Evolutionary conservation across 108 stramenopile genomes (phyloP).

Genomic region (Thalassiosira profunda): DNA sequence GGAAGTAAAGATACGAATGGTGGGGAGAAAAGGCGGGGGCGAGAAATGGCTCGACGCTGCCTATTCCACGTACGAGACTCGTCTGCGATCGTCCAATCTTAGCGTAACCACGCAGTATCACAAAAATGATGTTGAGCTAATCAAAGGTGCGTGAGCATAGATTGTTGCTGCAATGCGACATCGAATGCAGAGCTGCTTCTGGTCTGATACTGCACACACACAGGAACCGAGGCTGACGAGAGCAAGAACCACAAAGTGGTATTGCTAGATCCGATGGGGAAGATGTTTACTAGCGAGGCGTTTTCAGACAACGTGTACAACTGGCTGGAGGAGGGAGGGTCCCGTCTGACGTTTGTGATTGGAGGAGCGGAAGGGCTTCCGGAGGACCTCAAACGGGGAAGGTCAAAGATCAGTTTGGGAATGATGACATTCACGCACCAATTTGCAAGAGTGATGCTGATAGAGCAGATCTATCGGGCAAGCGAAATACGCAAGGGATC

Average conservation of each 20-base stretch:
- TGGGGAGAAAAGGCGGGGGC: slow-evolving; percentile 72
- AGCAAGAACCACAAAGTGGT: slow-evolving; percentile 75
- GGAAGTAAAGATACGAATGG: slow-evolving; percentile 83
- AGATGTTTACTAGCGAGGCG: slow-evolving; percentile 70
- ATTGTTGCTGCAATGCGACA: too few species aligned
- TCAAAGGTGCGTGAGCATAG: slow-evolving; percentile 64
- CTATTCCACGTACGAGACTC: slow-evolving; percentile 73
- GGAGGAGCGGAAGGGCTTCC: slow-evolving; percentile 95
- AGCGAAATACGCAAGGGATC: slow-evolving; percentile 90
- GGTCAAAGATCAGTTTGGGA: slow-evolving; percentile 64
- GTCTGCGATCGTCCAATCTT: slow-evolving; percentile 64
- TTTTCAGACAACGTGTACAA: slow-evolving; percentile 79
- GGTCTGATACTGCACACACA: too few species aligned
- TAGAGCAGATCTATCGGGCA: slow-evolving; percentile 94
- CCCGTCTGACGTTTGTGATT: slow-evolving; percentile 89
- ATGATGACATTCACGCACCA: slow-evolving; percentile 92
- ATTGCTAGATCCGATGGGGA: slow-evolving; percentile 71
- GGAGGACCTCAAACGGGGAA: slow-evolving; percentile 54
- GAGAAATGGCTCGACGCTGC: slow-evolving; percentile 82
- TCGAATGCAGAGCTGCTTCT: too few species aligned
- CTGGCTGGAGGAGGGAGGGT: slow-evolving; percentile 90
- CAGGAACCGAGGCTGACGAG: slow-evolving; percentile 54
- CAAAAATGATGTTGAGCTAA: slow-evolving; percentile 89
- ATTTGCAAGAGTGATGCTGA: slow-evolving; percentile 86
- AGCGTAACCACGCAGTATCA: slow-evolving; percentile 87